These are phyloP conservation scores for Naumovozyma castellii DNA, from an alignment of 805 yeast genomes.

Conservation along the genomic window DNA sequence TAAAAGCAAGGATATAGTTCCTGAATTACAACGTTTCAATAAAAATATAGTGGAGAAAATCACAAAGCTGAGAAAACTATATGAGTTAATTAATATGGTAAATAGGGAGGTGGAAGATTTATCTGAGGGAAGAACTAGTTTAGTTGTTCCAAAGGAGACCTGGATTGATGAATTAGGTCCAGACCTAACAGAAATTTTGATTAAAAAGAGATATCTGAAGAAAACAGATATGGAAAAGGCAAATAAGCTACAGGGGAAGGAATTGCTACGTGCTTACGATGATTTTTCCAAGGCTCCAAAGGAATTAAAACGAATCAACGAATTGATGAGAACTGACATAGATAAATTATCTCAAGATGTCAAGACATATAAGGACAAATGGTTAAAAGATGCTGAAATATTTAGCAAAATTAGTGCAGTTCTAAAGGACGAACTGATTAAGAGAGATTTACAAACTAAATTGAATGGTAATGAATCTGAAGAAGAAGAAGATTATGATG, in stretches of 20 bases:
- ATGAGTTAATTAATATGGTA: constrained; percentile 15
- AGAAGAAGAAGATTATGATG: constrained; percentile 11
- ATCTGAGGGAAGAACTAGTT: constrained; percentile 15
- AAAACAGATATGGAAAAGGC: constrained; percentile 2
- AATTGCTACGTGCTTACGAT: constrained; percentile 17
- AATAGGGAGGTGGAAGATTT: constrained; percentile 20
- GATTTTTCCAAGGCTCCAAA: constrained; percentile 22
- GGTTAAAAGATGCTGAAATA: constrained; percentile 26
- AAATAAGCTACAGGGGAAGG: constrained; percentile 3
- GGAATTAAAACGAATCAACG: constrained; percentile 19
- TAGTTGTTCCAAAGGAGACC: constrained; percentile 17
- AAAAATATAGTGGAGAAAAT: constrained; percentile 13
- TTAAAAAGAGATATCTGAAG: constrained; percentile 14
- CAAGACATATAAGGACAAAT: constrained; percentile 17
- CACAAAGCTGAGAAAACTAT: constrained; percentile 16
- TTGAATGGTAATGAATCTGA: constrained; percentile 5
- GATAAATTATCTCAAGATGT: constrained; percentile 17
- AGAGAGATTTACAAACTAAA: constrained; percentile 8
- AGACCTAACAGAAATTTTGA: constrained; percentile 15
- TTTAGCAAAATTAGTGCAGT: constrained; percentile 20
- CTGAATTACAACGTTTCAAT: constrained; percentile 10
- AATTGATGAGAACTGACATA: constrained; percentile 19
- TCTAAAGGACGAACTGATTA: constrained; percentile 19
- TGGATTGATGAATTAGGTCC: constrained; percentile 24
- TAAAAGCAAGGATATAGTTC: constrained; percentile 7